Base-by-base conservation (phyloP, 176 grass and related monocot species). In the Ananas comosus region DNA sequence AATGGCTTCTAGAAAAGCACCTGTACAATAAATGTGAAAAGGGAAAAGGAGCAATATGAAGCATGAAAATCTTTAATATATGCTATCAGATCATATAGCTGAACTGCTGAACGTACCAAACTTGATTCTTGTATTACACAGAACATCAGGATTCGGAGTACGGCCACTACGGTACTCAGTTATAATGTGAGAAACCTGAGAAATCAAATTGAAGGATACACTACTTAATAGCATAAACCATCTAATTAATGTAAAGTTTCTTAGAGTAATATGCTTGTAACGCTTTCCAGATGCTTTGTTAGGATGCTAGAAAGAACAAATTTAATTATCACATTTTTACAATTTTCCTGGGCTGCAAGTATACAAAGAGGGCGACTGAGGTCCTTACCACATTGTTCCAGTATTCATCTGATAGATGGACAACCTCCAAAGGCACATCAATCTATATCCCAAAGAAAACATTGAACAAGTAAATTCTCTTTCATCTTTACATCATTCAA, bases 51-150 rank as follows among this genome's bases (percentile, higher is more conserved):
- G 13, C 14, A 57, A 23, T 12, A 13, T 0, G 33, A 71, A 57
- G 22, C 3, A 9, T 53, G 14, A 47, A 9, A 0, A 53, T 7
- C 9, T 11, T 13, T 21, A 54, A 53, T 53, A 61, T 17, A 16
- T n/a, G 9, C 56, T 2, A 61, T 61, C 56, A 22, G 56, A 61
- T 61, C 16, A n/a, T 22, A 61, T 61, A 14, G 21, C 21, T 61
- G 16, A 61, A 19, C 72, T 4, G 21, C 21, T 61, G 16, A 61
- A 19, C 72, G 16, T 88, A 99, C 94, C 90, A 80, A 99, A 99
- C 49, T 93, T 99, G 75, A 99, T 91, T 77, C 94, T 99, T 64
- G 90, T 91, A 74, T 99, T 99, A 78, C 90, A 99, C 64, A 99
- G 87, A 81, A 99, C 90, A 69, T 99, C 90, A 71, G 94, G 94